A percentile compares a stretch with the other conserved stretches of the same genome.
These are phyloP conservation scores for Dipodascopsis uninucleata DNA, from an alignment of 805 yeast genomes.

Conservation along the genomic window DNA sequence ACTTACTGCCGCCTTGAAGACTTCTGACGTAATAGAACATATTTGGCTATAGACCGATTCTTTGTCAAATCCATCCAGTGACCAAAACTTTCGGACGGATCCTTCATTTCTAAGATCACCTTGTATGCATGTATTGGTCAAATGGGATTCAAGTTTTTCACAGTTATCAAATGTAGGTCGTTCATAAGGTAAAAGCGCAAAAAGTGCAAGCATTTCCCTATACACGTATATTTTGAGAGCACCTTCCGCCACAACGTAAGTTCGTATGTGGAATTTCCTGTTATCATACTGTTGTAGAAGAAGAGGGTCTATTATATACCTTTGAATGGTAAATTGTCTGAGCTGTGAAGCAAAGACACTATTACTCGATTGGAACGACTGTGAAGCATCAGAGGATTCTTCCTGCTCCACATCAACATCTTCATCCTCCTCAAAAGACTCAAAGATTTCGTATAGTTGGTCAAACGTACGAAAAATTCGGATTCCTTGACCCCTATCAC, in stretches of 20 bases:
- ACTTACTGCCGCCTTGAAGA: constrained; percentile 74
- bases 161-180: constrained; percentile 37
- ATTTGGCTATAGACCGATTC: constrained; percentile 51
- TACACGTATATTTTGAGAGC: constrained; percentile 75
- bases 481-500: constrained; percentile 96
- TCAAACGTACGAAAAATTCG: constrained; percentile 72
- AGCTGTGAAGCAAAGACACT: constrained; percentile 82
- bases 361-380: constrained; percentile 53
- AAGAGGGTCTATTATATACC: constrained; percentile 67
- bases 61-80: constrained; percentile 36
- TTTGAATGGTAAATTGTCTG: constrained; percentile 87
- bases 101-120: constrained; percentile 42
- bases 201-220: constrained; percentile 73
- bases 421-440: constrained; percentile 75
- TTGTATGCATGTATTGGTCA: constrained; percentile 93
- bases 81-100: constrained; percentile 63
- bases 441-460: constrained; percentile 77
- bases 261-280: constrained; percentile 84
- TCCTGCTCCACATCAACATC: constrained; percentile 59
- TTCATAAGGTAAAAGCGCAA: constrained; percentile 57
- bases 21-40: constrained; percentile 58
- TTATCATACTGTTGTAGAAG: constrained; percentile 55
- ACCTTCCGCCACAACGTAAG: constrained; percentile 75
- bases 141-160: constrained; percentile 62
- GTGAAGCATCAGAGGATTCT: constrained; percentile 14